phyloP scores from a whole-genome alignment of 2,329 filamentous ascomycete species.

The Hypoxylon sp. region DNA sequence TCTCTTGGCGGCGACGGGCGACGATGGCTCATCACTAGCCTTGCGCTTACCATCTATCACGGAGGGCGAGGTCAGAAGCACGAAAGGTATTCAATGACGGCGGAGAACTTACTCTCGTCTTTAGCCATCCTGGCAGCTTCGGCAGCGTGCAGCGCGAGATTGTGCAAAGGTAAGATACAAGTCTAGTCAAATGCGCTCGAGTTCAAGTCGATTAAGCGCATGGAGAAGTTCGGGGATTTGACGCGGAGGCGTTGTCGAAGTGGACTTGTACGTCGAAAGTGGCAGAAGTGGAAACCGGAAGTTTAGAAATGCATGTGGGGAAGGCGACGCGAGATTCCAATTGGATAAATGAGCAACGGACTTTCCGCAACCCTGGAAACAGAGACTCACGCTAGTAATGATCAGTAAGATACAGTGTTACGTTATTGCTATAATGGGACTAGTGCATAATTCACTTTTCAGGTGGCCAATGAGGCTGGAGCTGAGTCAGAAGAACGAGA shows the following conservation, averaged over 20 bases:
- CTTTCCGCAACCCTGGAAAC: constrained; percentile 15
- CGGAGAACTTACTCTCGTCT: constrained; percentile 57
- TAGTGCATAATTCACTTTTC: neutral
- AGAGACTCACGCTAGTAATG: neutral
- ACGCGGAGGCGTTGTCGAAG: constrained; percentile 6
- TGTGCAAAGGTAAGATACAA: neutral
- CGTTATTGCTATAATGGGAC: neutral
- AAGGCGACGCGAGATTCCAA: constrained; percentile 1
- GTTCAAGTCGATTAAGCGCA: constrained; percentile 14
- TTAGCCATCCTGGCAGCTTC: constrained; percentile 54
- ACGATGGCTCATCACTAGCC: constrained; percentile 75
- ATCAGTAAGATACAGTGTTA: neutral
- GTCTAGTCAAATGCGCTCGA: constrained; percentile 9
- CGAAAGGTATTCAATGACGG: neutral
- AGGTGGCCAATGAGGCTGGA: constrained; percentile 17
- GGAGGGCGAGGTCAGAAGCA: constrained; percentile 4
- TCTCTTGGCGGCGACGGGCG: constrained; percentile 75
- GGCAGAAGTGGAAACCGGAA: constrained; percentile 6
- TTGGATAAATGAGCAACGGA: constrained; percentile 5
- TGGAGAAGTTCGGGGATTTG: constrained; percentile 15
- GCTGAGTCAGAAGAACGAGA: constrained; percentile 29
- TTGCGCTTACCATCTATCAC: constrained; percentile 76
- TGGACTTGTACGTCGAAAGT: neutral
- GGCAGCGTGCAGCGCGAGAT: neutral
- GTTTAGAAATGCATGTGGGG: constrained; percentile 12